Conservation (phyloP, 371 early-diverging fungal genomes). For the Syncephalastrum contaminatum region DNA sequence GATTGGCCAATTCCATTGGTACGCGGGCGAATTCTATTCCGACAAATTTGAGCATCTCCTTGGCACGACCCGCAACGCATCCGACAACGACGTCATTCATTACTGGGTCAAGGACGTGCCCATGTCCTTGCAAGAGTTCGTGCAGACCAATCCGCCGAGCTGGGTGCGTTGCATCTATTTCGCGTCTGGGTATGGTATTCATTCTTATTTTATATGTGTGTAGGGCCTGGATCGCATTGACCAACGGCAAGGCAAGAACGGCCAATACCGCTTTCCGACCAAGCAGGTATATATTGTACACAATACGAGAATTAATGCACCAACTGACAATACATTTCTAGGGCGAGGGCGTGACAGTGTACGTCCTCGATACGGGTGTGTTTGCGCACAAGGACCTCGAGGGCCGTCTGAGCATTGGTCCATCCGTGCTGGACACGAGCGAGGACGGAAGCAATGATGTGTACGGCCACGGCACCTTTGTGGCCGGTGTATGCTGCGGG, state of each 20-base stretch:
- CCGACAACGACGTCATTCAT: slow-evolving; percentile 25
- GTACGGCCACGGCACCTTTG: slow-evolving; percentile 60
- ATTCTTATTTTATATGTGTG: slow-evolving; percentile 1
- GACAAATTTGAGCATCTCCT: slow-evolving; percentile 16
- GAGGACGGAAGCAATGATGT: slow-evolving; percentile 14
- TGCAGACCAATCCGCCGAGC: slow-evolving; percentile 42
- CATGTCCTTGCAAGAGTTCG: slow-evolving; percentile 40
- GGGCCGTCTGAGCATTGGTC: slow-evolving; percentile 30
- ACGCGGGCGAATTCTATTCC: slow-evolving; percentile 30
- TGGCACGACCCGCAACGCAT: neutral
- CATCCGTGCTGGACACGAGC: slow-evolving; percentile 20
- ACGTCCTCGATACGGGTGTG: slow-evolving; percentile 39
- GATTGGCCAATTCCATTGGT: slow-evolving; percentile 46
- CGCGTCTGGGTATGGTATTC: neutral
- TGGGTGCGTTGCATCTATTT: slow-evolving; percentile 28
- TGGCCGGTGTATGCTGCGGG: slow-evolving; percentile 64
- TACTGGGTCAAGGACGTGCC: slow-evolving; percentile 41
- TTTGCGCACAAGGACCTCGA: slow-evolving; percentile 31
- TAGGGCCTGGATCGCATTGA: slow-evolving; percentile 47
- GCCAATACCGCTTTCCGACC: slow-evolving; percentile 32
- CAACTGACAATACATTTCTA: neutral
- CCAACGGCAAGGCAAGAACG: slow-evolving; percentile 39
- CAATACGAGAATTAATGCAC: too few species aligned
- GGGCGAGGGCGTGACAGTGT: slow-evolving; percentile 36
- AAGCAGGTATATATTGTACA: slow-evolving; percentile 16